phyloP scores from a whole-genome alignment of 768 basidiomycete genomes.

The Kwoniella bestiolae region DNA sequence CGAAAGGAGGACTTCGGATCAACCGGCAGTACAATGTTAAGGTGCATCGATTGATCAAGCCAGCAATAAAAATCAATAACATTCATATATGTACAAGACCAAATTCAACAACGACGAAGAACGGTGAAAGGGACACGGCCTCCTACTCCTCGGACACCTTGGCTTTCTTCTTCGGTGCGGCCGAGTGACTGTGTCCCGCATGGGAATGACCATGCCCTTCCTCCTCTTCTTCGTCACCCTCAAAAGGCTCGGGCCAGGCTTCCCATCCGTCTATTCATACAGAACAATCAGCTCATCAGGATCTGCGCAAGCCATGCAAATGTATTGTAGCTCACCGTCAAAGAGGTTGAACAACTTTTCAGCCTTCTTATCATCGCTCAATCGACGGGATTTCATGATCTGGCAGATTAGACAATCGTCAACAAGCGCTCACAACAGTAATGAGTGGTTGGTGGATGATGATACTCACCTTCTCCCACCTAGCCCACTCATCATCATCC shows the following conservation, averaged over 20 bases:
- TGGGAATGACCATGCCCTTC: background rate
- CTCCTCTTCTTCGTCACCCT: constrained; percentile 17
- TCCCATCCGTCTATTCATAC: constrained; percentile 56
- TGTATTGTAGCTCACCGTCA: constrained; percentile 31
- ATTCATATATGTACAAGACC: too few species aligned
- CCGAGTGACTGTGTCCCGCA: constrained; percentile 21
- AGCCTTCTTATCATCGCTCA: constrained; percentile 38
- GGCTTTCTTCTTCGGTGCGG: constrained; percentile 16
- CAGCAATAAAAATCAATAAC: too few species aligned
- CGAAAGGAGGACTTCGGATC: background rate
- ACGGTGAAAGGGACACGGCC: too few species aligned
- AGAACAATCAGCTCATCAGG: constrained; percentile 1
- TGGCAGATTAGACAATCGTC: too few species aligned
- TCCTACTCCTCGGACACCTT: background rate
- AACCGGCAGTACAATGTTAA: too few species aligned
- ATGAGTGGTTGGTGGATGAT: background rate
- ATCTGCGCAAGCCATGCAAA: too few species aligned
- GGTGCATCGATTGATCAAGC: too few species aligned
- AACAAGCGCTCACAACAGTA: too few species aligned
- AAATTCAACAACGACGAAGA: too few species aligned
- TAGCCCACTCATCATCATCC: constrained; percentile 50
- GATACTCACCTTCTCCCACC: constrained; percentile 40
- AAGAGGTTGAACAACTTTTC: constrained; percentile 48
- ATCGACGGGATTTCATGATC: constrained; percentile 30
- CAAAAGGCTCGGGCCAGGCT: constrained; percentile 37